phyloP scores from a whole-genome alignment of 2,329 filamentous ascomycete species.

The Passalora sequoiae region DNA sequence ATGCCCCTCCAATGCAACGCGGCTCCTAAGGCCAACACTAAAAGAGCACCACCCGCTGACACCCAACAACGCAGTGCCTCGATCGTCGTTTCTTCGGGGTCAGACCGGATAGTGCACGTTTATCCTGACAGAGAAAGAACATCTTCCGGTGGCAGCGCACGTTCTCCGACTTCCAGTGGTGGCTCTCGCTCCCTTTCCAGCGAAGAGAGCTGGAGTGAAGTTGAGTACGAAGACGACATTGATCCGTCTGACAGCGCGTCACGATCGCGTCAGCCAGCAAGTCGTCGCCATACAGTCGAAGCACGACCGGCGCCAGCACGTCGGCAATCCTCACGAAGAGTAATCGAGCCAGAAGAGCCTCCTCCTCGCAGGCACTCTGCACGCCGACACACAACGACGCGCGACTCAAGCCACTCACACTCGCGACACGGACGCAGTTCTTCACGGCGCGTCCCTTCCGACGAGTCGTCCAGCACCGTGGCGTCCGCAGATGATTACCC shows the following conservation, averaged over 20 bases:
- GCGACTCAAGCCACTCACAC: slow-evolving; percentile 22
- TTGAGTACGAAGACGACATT: slow-evolving; percentile 33
- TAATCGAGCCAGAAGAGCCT: slow-evolving; percentile 19
- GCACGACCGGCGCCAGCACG: slow-evolving; percentile 32
- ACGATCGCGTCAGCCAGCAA: slow-evolving; percentile 32
- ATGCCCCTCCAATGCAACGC: slow-evolving; percentile 13
- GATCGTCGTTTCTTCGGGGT: slow-evolving; percentile 21
- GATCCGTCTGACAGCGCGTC: slow-evolving; percentile 49
- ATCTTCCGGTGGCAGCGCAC: slow-evolving; percentile 30
- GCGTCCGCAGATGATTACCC: slow-evolving; percentile 41
- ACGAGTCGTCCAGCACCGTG: slow-evolving; percentile 23
- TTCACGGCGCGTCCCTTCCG: slow-evolving; percentile 19
- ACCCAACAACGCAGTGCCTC: slow-evolving; percentile 19
- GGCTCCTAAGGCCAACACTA: slow-evolving; percentile 12
- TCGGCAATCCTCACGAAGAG: slow-evolving; percentile 38
- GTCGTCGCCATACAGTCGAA: slow-evolving; percentile 34
- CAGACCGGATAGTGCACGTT: slow-evolving; percentile 25
- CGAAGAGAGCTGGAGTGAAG: slow-evolving; percentile 28
- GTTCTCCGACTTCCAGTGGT: slow-evolving; percentile 29
- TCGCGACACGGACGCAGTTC: slow-evolving; percentile 26
- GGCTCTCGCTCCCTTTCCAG: slow-evolving; percentile 25
- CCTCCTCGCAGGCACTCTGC: slow-evolving; percentile 25
- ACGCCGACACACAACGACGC: slow-evolving; percentile 21
- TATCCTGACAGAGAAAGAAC: slow-evolving; percentile 23
- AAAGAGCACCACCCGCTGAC: slow-evolving; percentile 16